Percentiles rank a stretch among this genome's conserved stretches.
Evolutionary conservation across 352 stramenopile genomes (phyloP).

Genomic region (Thraustochytrium sp.): DNA sequence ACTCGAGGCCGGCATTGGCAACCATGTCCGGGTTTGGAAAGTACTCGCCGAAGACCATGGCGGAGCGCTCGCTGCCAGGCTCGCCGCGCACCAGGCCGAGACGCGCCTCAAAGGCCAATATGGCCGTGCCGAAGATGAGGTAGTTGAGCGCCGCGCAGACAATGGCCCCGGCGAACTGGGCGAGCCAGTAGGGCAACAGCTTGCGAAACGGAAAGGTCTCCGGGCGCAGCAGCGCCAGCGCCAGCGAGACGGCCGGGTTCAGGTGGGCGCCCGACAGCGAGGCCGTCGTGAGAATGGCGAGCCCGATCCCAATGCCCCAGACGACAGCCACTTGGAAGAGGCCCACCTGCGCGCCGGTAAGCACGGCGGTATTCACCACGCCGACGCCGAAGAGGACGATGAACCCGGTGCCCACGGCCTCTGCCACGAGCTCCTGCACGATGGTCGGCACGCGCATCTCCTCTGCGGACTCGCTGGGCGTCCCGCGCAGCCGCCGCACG

Average conservation of each 20-base stretch:
- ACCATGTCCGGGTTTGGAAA: conserved; percentile 62
- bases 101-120: conserved; percentile 57
- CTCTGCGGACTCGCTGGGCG: neutral
- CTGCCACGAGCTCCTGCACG: neutral
- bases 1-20: neutral
- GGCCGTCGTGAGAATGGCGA: conserved; percentile 59
- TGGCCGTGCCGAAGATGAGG: conserved; percentile 55
- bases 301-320: conserved; percentile 56
- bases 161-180: conserved; percentile 61
- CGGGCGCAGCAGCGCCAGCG: conserved; percentile 55
- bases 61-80: conserved; percentile 57
- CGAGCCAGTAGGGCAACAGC: conserved; percentile 61
- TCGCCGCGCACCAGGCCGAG: conserved; percentile 54
- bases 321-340: conserved; percentile 54
- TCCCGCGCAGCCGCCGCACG: too few species aligned
- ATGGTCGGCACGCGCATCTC: neutral
- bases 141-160: conserved; percentile 56
- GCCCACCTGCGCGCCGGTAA: conserved; percentile 23
- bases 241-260: conserved; percentile 63
- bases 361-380: neutral
- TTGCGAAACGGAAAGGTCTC: conserved; percentile 47
- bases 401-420: neutral
- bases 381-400: neutral
- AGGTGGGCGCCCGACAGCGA: conserved; percentile 62
- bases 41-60: conserved; percentile 64